Evolutionary conservation across 1,284 basidiomycete genomes (phyloP), one percentile per base, ranked within the genome.

Genomic region (Caloboletus firmus): DNA sequence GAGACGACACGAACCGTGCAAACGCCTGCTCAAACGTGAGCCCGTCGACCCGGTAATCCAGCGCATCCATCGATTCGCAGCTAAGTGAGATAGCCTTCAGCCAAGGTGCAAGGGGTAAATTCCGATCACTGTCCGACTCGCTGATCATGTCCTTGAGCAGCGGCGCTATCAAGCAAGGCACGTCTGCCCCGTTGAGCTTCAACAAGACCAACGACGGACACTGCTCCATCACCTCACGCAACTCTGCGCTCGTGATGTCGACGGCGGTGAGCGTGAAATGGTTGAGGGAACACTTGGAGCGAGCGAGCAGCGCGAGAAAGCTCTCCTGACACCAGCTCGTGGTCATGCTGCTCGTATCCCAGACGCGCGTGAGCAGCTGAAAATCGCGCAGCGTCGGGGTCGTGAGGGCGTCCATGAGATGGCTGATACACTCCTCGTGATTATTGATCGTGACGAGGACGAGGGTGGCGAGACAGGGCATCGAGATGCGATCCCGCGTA

Each of bases 261-360:
- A 70, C 56, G 3, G 68, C 62, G 20, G 62, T 67, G 53, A 67
- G 62, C 26, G 65, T 70, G 1, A 67, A 65, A 30, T 67, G 65
- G 58, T 67, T 67, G 40, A 67, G 62, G 32, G 64, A 63, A 15
- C 65, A 67, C 51, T 53, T 56, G 24, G 65, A 67, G 24, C 67
- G 66, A 0, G 55, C 58, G 18, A 67, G 57, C 9, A 67, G 58
- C 24, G 26, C 58, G 11, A 67, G 0, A 8, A 67, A 67, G 51
- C 62, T 65, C 15, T 67, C 68, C 31, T 67, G 65, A 13, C 62
- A 65, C 65, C 65, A 67, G 18, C 57, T 39, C 44, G 65, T 70
- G 17, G 48, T 40, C 65, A 67, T 70, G 7, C 1, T 34, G 55
- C 65, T 68, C 58, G 64, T 56, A 24, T 67, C 65, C 65, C 65